Conservation (phyloP, 768 basidiomycete genomes). For the Amanita muscaria region DNA sequence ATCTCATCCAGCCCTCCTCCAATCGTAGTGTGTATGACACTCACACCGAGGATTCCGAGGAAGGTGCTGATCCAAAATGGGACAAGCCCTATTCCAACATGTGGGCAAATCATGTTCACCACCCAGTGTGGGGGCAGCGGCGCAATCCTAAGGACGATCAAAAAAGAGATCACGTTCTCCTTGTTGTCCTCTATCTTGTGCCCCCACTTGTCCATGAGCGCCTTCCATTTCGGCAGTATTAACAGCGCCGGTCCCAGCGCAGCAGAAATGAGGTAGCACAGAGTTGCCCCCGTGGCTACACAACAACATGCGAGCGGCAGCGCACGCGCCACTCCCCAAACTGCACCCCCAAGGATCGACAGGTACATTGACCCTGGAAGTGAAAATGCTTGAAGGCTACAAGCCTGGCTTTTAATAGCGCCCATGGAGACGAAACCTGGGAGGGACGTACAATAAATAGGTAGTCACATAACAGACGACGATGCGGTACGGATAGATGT, state of each 20-base stretch:
- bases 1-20: conserved; percentile 90
- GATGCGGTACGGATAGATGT: conserved; percentile 79
- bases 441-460: conserved; percentile 76
- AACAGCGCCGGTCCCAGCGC: conserved; percentile 90
- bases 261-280: conserved; percentile 89
- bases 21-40: conserved; percentile 92
- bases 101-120: conserved; percentile 86
- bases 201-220: conserved; percentile 74
- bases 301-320: conserved; percentile 88
- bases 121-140: conserved; percentile 97
- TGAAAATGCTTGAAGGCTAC: conserved; percentile 90
- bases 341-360: conserved; percentile 91
- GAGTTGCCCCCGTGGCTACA: conserved; percentile 82
- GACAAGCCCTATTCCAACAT: conserved; percentile 77
- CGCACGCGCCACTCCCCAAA: conserved; percentile 85
- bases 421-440: conserved; percentile 3
- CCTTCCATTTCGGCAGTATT: conserved; percentile 78
- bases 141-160: conserved; percentile 90
- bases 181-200: conserved; percentile 70
- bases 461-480: conserved; percentile 81
- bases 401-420: conserved; percentile 2
- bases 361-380: conserved; percentile 97
- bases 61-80: conserved; percentile 90
- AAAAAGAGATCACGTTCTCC: conserved; percentile 82
- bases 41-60: conserved; percentile 84